These are phyloP conservation scores for Ceratocystis eucalypticola DNA, from an alignment of 2,329 filamentous ascomycete species.

Conservation along the genomic window DNA sequence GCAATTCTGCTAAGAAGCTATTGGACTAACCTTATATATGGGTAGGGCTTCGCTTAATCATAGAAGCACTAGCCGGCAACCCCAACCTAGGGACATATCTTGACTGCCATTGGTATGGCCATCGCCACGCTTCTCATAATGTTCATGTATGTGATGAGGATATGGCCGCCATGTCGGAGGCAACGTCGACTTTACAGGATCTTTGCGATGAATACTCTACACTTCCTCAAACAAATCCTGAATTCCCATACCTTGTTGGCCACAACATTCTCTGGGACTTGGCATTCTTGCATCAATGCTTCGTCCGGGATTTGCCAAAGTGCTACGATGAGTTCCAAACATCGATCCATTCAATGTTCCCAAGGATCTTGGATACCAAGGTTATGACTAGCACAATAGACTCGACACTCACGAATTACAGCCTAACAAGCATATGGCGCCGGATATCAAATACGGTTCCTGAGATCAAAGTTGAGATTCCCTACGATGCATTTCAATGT, in stretches of 20 bases:
- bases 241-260: slow-evolving; percentile 34
- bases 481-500: slow-evolving; percentile 24
- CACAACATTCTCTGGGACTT: slow-evolving; percentile 55
- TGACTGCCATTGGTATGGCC: background rate
- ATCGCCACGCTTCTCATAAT: background rate
- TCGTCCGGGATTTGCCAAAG: slow-evolving; percentile 43
- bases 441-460: background rate
- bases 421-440: background rate
- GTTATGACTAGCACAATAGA: slow-evolving; percentile 37
- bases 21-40: background rate
- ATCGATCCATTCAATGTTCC: slow-evolving; percentile 33
- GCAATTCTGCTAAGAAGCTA: background rate
- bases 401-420: slow-evolving; percentile 20
- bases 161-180: background rate
- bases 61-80: slow-evolving; percentile 19
- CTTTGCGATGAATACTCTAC: background rate
- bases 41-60: background rate
- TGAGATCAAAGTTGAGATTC: slow-evolving; percentile 30
- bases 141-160: background rate
- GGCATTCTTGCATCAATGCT: slow-evolving; percentile 49
- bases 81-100: background rate
- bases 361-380: slow-evolving; percentile 45
- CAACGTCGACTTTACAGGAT: background rate
- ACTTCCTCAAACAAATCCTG: background rate
- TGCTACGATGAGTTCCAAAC: slow-evolving; percentile 39